Base-by-base conservation (phyloP, 2,329 filamentous ascomycete species). In the Pezicula radicicola region DNA sequence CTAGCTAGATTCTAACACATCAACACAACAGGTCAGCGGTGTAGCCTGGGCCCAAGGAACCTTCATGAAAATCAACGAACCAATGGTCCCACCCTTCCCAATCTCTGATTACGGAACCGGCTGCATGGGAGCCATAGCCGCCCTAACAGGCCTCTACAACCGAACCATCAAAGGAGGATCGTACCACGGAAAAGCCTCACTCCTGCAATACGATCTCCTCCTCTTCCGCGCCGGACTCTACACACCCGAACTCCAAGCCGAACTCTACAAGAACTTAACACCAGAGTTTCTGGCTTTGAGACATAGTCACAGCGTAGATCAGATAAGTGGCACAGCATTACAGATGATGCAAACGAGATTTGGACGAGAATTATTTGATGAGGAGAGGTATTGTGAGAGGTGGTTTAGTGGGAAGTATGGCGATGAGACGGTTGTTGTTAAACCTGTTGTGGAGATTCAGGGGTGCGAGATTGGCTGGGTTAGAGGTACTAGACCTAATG, bases 51-150 rank as follows among this genome's bases (percentile, higher is more conserved):
- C 74, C n/a, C 83, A 85, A 60, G 82, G 82, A n/a, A 65, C 68
- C 7, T 80, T 81, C 57, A 84, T 85, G 80, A 79, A 78, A 1
- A 63, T 83, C 12, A 63, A 78, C 30, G 84, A 87, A 61, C 84
- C 84, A 15, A 77, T 88, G 1, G 80, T 88, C 0, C 85, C 85
- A 43, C 83, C 84, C 0, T 83, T 84, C 52, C 81, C 80, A 28
- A 83, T 83, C 57, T 81, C 77, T 19, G 80, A 81, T 68, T 89
- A 89, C 60, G 85, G 85, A 37, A 89, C 86, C 1, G 87, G 86
- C 28, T 88, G 84, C 62, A 84, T 88, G 71, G 87, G 85, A 3
- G 83, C 84, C 42, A 83, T 87, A 58, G 82, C 85, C 3, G 85
- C 85, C 0, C 66, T 90, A 35, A 76, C 76, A 0, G 86, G 84